Evolutionary conservation across 139 green algal species (phyloP).

Genomic region (Axilococcus clingmanii): DNA sequence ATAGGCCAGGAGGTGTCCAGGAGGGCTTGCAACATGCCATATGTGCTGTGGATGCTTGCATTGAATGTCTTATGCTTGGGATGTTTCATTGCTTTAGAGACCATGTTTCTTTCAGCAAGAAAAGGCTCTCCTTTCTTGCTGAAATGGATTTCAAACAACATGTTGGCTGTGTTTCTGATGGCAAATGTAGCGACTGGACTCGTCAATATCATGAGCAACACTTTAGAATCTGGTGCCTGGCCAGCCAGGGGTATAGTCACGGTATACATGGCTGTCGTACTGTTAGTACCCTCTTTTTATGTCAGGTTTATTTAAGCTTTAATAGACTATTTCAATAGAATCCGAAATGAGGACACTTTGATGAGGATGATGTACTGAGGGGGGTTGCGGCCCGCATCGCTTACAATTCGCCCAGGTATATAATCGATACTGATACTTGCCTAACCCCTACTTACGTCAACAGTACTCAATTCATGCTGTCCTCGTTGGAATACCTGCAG

Average conservation of each 20-base stretch:
- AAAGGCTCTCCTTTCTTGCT: slow-evolving; percentile 18
- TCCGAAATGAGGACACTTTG: no score
- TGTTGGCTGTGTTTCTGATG: slow-evolving; percentile 60
- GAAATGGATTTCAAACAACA: slow-evolving; percentile 25
- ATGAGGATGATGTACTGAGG: no score
- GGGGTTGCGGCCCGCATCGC: no score
- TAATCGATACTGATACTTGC: no score
- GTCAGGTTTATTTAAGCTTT: no score
- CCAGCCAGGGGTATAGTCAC: slow-evolving; percentile 16
- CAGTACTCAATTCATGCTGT: neutral
- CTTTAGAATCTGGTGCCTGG: slow-evolving; percentile 28
- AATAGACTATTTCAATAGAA: no score
- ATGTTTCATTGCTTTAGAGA: neutral
- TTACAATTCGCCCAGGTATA: no score
- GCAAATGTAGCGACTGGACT: slow-evolving; percentile 70
- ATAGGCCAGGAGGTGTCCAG: slow-evolving; percentile 28
- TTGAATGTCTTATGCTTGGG: slow-evolving; percentile 40
- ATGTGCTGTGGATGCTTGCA: slow-evolving; percentile 61
- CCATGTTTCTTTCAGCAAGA: neutral
- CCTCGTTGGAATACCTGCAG: slow-evolving; percentile 62
- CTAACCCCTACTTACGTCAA: no score
- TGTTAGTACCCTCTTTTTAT: no score
- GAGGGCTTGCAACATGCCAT: slow-evolving; percentile 65
- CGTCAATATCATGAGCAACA: slow-evolving; percentile 49
- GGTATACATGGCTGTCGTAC: slow-evolving; percentile 19